A percentile compares a stretch with the other conserved stretches of the same genome.
Conservation (phyloP, 306 rosid species). For the Luffa aegyptiaca region DNA sequence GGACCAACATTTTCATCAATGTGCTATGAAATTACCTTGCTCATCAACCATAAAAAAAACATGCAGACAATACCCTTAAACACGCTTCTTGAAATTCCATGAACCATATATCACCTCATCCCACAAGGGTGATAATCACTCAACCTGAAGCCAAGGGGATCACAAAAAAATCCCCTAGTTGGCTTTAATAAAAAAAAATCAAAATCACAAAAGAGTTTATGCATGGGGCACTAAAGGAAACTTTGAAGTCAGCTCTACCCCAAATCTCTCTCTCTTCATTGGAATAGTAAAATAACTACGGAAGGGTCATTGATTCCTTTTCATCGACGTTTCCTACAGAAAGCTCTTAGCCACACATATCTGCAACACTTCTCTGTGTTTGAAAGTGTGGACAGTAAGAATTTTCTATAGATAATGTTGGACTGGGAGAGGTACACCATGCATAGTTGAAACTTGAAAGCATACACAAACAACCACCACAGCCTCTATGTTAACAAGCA, state of each 20-base stretch:
- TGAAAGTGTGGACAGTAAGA: not conserved
- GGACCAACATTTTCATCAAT: not conserved
- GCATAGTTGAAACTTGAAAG: not conserved
- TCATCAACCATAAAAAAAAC: not conserved
- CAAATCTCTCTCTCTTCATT: not conserved
- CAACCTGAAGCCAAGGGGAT: not conserved
- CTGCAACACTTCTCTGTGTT: not conserved
- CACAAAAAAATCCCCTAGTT: not conserved
- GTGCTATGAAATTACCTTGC: not conserved
- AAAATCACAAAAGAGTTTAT: not conserved
- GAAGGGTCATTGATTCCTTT: not conserved
- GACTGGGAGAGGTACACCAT: not conserved
- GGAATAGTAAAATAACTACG: not conserved
- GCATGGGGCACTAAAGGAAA: not conserved
- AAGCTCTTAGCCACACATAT: not conserved
- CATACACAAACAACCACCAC: not conserved
- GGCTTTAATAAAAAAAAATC: not conserved
- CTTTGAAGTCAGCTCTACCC: not conserved
- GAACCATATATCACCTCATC: not conserved
- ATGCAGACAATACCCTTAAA: not conserved
- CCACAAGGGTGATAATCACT: not conserved
- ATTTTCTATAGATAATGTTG: not conserved
- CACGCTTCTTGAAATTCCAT: not conserved
- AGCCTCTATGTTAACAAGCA: not conserved
- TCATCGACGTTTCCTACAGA: not conserved